A percentile compares a stretch with the other conserved stretches of the same genome.
Evolutionary conservation across 257 asterid genomes (phyloP).

Genomic region (Jasminum sambac): DNA sequence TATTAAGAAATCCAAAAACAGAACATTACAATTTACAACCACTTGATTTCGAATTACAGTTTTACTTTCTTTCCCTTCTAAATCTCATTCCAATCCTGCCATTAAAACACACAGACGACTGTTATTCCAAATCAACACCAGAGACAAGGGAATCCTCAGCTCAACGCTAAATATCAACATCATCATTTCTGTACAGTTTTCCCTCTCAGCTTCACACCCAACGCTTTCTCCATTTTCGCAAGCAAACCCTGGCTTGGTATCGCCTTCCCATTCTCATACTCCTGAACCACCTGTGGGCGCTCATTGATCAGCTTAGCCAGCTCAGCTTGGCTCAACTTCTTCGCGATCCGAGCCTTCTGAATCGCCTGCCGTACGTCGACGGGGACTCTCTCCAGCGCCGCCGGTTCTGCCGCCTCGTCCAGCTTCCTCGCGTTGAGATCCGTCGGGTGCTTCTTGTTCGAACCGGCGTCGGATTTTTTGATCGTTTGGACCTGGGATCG

Average conservation of each 20-base stretch:
- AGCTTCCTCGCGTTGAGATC: conserved; percentile 36
- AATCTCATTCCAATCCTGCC: no score
- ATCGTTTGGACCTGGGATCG: conserved; percentile 39
- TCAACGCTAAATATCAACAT: background rate
- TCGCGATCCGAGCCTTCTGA: conserved; percentile 49
- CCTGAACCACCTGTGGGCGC: conserved; percentile 41
- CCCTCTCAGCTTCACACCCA: conserved; percentile 45
- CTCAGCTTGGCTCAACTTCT: conserved; percentile 50
- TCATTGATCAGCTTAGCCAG: conserved; percentile 44
- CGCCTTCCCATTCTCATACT: conserved; percentile 53
- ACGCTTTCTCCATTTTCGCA: conserved; percentile 46
- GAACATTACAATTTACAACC: no score
- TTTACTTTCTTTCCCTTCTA: no score
- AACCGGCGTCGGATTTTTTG: conserved; percentile 42
- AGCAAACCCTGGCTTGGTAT: conserved; percentile 43
- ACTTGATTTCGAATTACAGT: no score
- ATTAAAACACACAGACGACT: background rate
- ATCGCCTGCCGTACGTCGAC: conserved; percentile 43
- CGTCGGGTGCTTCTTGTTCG: conserved; percentile 30
- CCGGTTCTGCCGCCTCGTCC: conserved; percentile 51
- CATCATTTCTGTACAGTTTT: conserved; percentile 10
- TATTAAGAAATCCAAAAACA: no score
- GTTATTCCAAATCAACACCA: background rate
- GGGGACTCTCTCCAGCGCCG: conserved; percentile 36
- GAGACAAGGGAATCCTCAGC: background rate